Percentiles rank a stretch among this genome's conserved stretches.
These are phyloP conservation scores for Straminergon stramineum DNA, from an alignment of 225 moss, liverwort and hornwort genomes.

Conservation along the genomic window DNA sequence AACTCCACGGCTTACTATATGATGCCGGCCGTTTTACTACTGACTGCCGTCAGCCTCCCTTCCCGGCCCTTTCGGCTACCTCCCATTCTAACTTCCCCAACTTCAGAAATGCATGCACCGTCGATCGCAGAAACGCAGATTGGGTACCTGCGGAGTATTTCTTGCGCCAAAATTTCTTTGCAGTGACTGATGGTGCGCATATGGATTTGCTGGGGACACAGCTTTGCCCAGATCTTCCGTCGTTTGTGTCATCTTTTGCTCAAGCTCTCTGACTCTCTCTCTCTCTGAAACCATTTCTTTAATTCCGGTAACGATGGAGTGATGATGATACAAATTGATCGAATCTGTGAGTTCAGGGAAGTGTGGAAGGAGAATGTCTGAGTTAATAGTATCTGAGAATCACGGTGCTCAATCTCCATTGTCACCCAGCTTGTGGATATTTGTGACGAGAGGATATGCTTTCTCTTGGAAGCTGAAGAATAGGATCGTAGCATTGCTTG, in stretches of 20 bases:
- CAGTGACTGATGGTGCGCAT: not conserved
- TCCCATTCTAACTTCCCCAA: not conserved
- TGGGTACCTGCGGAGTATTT: not conserved
- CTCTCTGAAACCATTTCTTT: not conserved
- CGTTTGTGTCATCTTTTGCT: not conserved
- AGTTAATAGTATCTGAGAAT: not conserved
- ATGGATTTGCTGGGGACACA: not conserved
- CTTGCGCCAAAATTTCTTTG: not conserved
- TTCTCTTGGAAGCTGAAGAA: not conserved
- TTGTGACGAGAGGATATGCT: not conserved
- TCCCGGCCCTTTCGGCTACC: not conserved
- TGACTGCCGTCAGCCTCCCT: not conserved
- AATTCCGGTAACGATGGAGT: not conserved
- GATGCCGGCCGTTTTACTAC: conserved; percentile 16
- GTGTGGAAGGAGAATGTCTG: not conserved
- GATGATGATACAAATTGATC: not conserved
- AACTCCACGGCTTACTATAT: conserved; percentile 2
- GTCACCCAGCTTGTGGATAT: not conserved
- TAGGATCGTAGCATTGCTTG: not conserved
- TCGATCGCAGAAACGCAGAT: not conserved
- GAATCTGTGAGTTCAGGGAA: not conserved
- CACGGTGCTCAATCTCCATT: not conserved
- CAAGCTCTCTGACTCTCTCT: not conserved
- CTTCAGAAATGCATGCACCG: not conserved
- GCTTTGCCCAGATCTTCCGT: not conserved